Evolutionary conservation across 345 rosid species (phyloP), one percentile per base, ranked within the genome.

Genomic region (Trapa bicornis): DNA sequence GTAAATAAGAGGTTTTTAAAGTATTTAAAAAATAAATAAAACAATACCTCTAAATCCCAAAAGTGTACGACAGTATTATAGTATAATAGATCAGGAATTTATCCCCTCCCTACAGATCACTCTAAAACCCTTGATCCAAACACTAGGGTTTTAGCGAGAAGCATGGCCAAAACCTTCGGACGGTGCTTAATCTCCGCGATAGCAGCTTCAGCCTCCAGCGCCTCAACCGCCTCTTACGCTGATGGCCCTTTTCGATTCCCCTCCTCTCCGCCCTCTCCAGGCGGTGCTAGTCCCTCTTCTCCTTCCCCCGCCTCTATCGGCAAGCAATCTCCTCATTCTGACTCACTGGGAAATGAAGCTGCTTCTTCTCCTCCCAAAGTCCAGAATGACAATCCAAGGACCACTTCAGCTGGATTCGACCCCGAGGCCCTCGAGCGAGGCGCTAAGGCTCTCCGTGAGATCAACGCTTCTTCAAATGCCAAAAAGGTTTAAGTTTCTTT

Each of bases 361-460:
- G 29, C 29, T 65, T 37, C 69, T 84, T 60, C 73, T 65, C 71
- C 82, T 45, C 4, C 67, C 32, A 86, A 74, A 75, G 79, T 75
- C 64, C 79, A 96, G 61, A 93, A 88, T 69, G 78, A 83, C 65
- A 75, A 87, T 65, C 97, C 98, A 14, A 80, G 94, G 77, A 93
- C 98, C 5, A 73, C 80, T 0, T 88, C 97, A 0, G 84, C 92
- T 39, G 98, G 98, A 9, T 90, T 93, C 66, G 95, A 93, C 71
- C 98, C 97, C 0, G 88, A 84, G 83, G 29, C 29, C 29, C 29
- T 22, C 29, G 29, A 22, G 29, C 29, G 29, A 22, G 29, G 29
- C 29, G 29, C 29, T 22, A 22, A 22, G 29, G 29, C 29, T 22
- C 29, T 22, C 29, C 29, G 29, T 22, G 29, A 22, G 29, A 22